Conservation (phyloP, 2,329 filamentous ascomycete genomes). For the Aspergillus felis region DNA sequence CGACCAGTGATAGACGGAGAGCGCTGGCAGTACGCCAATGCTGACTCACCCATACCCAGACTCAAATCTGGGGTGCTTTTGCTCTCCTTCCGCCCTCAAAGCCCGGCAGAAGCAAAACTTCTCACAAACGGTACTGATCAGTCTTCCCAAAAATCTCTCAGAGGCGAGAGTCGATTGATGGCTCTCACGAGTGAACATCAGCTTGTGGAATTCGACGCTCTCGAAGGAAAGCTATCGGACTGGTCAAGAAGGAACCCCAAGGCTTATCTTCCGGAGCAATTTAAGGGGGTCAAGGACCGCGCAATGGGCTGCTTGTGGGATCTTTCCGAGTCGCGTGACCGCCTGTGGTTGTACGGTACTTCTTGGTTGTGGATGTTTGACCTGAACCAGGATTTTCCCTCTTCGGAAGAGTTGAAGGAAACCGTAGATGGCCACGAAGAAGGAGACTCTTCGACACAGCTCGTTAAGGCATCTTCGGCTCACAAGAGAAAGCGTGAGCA, state of each 20-base stretch:
- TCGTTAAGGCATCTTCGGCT: constrained; percentile 18
- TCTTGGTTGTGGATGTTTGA: constrained; percentile 93
- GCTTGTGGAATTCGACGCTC: constrained; percentile 73
- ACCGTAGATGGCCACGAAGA: constrained; percentile 22
- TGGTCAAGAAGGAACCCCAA: constrained; percentile 84
- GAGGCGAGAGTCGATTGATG: constrained; percentile 53
- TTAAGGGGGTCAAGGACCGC: constrained; percentile 70
- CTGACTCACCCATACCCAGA: constrained; percentile 64
- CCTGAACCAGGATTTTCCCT: constrained; percentile 63
- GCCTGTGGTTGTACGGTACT: constrained; percentile 83
- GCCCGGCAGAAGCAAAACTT: constrained; percentile 17
- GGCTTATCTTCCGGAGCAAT: constrained; percentile 68
- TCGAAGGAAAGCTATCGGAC: constrained; percentile 70
- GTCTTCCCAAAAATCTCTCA: constrained; percentile 41
- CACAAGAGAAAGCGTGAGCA: constrained; percentile 44
- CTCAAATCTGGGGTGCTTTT: constrained; percentile 62
- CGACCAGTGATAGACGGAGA: constrained; percentile 53
- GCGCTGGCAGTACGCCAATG: constrained; percentile 72
- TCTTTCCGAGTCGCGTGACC: constrained; percentile 50
- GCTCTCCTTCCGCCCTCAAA: constrained; percentile 61
- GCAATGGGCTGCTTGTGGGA: constrained; percentile 87
- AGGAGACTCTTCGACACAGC: constrained; percentile 16
- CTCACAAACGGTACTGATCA: constrained; percentile 43
- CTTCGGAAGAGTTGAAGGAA: constrained; percentile 27
- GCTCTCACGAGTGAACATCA: constrained; percentile 63